Evolutionary conservation across 352 stramenopile species (phyloP).

Genomic region (Globisporangium canariense): DNA sequence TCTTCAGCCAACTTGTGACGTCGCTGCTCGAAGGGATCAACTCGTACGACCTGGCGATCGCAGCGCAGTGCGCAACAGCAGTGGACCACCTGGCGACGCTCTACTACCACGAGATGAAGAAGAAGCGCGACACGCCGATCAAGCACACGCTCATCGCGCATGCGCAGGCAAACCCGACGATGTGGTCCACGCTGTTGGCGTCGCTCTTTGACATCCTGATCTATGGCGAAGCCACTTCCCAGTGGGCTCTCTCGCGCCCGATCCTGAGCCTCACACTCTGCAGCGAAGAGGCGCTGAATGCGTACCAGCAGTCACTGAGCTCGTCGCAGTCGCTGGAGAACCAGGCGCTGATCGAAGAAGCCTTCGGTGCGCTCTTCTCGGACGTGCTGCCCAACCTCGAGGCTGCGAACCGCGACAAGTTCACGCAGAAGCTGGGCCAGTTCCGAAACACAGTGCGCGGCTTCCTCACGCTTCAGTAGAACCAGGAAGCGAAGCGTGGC

Average conservation of each 20-base stretch:
- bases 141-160: constrained; percentile 92
- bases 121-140: constrained; percentile 94
- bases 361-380: constrained; percentile 93
- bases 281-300: constrained; percentile 88
- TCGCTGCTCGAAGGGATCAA: constrained; percentile 89
- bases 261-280: constrained; percentile 97
- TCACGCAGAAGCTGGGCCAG: constrained; percentile 96
- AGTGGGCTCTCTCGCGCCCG: constrained; percentile 97
- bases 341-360: constrained; percentile 92
- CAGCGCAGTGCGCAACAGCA: constrained; percentile 93
- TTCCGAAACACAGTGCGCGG: constrained; percentile 94
- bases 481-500: constrained; percentile 9
- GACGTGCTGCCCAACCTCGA: constrained; percentile 96
- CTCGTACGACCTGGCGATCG: constrained; percentile 91
- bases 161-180: constrained; percentile 89
- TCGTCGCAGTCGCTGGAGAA: constrained; percentile 93
- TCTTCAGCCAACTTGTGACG: constrained; percentile 96
- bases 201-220: constrained; percentile 97
- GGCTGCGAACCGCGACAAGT: constrained; percentile 96
- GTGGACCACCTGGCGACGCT: constrained; percentile 92
- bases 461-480: constrained; percentile 92
- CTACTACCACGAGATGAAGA: constrained; percentile 97
- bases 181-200: constrained; percentile 84
- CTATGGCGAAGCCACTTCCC: constrained; percentile 95
- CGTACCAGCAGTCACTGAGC: constrained; percentile 95